phyloP scores from a whole-genome alignment of 352 stramenopile species.

The Phytophthora lateralis region DNA sequence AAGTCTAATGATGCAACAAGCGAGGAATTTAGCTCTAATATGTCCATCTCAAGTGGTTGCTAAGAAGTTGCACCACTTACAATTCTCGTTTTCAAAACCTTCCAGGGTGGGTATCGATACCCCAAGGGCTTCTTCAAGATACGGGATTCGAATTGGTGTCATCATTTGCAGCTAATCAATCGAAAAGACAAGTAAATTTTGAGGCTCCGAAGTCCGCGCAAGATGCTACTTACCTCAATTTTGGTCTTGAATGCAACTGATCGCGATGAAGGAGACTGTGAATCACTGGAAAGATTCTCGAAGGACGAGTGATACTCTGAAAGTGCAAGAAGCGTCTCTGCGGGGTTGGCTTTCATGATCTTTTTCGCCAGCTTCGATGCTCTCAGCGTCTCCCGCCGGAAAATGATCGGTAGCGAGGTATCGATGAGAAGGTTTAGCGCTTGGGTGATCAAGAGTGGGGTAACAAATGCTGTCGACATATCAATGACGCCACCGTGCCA shows the following conservation, averaged over 20 bases:
- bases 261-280: slow-evolving; percentile 26
- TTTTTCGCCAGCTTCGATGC: slow-evolving; percentile 80
- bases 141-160: slow-evolving; percentile 87
- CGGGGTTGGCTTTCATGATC: slow-evolving; percentile 83
- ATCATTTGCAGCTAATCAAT: slow-evolving; percentile 81
- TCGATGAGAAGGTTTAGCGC: slow-evolving; percentile 87
- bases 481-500: slow-evolving; percentile 88
- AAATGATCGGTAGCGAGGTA: slow-evolving; percentile 68
- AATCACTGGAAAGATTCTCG: slow-evolving; percentile 56
- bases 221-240: slow-evolving; percentile 63
- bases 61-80: slow-evolving; percentile 30
- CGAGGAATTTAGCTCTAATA: neutral
- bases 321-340: slow-evolving; percentile 79
- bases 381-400: slow-evolving; percentile 68
- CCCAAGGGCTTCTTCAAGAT: slow-evolving; percentile 77
- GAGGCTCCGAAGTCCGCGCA: neutral
- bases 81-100: slow-evolving; percentile 83
- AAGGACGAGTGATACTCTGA: slow-evolving; percentile 86
- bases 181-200: slow-evolving; percentile 2
- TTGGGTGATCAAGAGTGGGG: slow-evolving; percentile 84
- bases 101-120: slow-evolving; percentile 80
- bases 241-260: slow-evolving; percentile 76
- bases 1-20: slow-evolving; percentile 50
- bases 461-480: slow-evolving; percentile 88
- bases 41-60: neutral